Percentiles rank a stretch among this genome's conserved stretches.
phyloP scores from a whole-genome alignment of 768 basidiomycete species.

The Mycena vitilis region DNA sequence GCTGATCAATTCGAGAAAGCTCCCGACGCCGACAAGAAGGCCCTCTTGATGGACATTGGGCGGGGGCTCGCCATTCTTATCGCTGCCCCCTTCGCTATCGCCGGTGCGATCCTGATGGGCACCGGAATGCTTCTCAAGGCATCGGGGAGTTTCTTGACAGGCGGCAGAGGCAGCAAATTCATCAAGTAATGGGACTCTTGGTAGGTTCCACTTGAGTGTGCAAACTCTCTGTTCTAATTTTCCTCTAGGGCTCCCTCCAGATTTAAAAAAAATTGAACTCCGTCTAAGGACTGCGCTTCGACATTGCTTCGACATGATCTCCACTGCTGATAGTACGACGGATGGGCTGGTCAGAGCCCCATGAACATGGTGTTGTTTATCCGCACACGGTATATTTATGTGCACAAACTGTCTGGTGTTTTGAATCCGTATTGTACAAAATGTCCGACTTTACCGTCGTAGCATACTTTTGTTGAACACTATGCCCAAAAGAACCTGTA shows the following conservation, averaged over 20 bases:
- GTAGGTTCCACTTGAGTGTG: background rate
- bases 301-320: no score
- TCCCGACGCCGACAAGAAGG: conserved; percentile 21
- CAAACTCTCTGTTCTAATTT: background rate
- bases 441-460: background rate
- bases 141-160: conserved; percentile 13
- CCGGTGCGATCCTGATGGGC: conserved; percentile 11
- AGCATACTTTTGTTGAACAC: no score
- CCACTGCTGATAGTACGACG: background rate
- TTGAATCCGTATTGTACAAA: background rate
- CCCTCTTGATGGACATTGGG: conserved; percentile 19
- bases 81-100: conserved; percentile 27
- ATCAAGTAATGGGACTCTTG: background rate
- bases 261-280: no score
- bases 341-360: conserved; percentile 9
- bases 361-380: background rate
- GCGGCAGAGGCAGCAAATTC: background rate
- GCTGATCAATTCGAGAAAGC: conserved; percentile 30
- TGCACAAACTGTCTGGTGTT: background rate
- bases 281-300: no score
- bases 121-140: conserved; percentile 26
- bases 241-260: no score
- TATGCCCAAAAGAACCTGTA: background rate
- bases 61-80: conserved; percentile 25
- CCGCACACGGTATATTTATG: background rate